Evolutionary conservation across 2,329 filamentous ascomycete genomes (phyloP).

Genomic region (Stagonosporopsis chrysanthemi): DNA sequence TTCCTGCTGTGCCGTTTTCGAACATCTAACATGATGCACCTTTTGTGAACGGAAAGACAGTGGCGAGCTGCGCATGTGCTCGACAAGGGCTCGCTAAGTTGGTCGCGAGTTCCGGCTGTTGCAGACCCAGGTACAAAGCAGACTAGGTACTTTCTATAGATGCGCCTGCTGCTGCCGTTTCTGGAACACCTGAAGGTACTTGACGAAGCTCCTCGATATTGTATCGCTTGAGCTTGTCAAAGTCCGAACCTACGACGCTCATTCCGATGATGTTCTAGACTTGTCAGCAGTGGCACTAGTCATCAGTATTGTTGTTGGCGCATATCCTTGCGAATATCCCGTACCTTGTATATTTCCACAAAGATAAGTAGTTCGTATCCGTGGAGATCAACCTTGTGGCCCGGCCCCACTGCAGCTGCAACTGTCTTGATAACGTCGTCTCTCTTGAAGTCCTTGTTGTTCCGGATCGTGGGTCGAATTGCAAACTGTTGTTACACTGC

Average conservation of each 20-base stretch:
- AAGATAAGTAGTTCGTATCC: slow-evolving; percentile 80
- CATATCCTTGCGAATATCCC: slow-evolving; percentile 28
- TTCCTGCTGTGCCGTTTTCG: slow-evolving; percentile 6
- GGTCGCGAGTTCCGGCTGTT: background rate
- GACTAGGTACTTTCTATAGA: slow-evolving; percentile 1
- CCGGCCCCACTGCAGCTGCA: slow-evolving; percentile 68
- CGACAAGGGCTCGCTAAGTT: background rate
- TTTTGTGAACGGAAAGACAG: background rate
- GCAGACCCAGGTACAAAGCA: background rate
- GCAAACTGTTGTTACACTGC: slow-evolving; percentile 67
- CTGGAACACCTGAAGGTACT: slow-evolving; percentile 42
- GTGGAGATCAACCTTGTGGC: slow-evolving; percentile 79
- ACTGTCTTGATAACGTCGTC: slow-evolving; percentile 75
- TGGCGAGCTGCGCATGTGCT: background rate
- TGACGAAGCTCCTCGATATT: slow-evolving; percentile 79
- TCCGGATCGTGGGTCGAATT: slow-evolving; percentile 80
- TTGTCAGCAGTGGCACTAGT: slow-evolving; percentile 27
- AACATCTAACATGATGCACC: background rate
- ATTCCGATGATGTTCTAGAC: slow-evolving; percentile 75
- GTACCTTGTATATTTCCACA: slow-evolving; percentile 81
- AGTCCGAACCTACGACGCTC: slow-evolving; percentile 78
- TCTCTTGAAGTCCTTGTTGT: slow-evolving; percentile 73
- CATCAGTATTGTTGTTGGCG: background rate
- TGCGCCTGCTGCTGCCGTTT: background rate
- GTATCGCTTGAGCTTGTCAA: slow-evolving; percentile 76